Percentiles rank a stretch among this genome's conserved stretches.
Conservation (phyloP, 805 yeast genomes). For the Hanseniaspora lindneri region DNA sequence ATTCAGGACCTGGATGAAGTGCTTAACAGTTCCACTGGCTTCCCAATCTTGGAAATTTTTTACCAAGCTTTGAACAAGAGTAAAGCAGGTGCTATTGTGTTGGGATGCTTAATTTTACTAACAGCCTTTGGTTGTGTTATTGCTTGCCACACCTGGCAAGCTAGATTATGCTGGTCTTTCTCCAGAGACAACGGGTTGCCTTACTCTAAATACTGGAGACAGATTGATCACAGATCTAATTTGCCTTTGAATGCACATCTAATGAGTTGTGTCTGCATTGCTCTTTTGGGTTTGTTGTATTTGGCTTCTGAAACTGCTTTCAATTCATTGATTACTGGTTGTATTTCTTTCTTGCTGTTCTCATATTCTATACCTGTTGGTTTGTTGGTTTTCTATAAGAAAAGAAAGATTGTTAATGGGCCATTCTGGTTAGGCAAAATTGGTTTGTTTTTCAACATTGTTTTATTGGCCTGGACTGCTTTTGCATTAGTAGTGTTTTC, state of each 20-base stretch:
- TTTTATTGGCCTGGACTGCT: conserved; percentile 44
- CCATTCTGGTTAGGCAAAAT: conserved; percentile 55
- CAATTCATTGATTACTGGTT: conserved; percentile 52
- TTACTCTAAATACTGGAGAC: conserved; percentile 42
- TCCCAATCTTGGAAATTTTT: conserved; percentile 55
- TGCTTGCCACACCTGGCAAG: conserved; percentile 61
- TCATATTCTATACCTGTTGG: conserved; percentile 49
- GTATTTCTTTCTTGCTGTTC: conserved; percentile 48
- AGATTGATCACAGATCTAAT: conserved; percentile 41
- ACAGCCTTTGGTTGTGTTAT: conserved; percentile 54
- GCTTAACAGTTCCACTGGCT: conserved; percentile 41
- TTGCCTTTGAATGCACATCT: conserved; percentile 54
- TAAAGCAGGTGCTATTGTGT: conserved; percentile 46
- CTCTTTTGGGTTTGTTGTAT: conserved; percentile 47
- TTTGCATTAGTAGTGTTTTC: conserved; percentile 52
- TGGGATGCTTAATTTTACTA: conserved; percentile 41
- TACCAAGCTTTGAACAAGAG: conserved; percentile 41
- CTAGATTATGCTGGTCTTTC: conserved; percentile 61
- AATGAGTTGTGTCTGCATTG: conserved; percentile 42
- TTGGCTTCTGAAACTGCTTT: conserved; percentile 59
- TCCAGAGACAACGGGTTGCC: conserved; percentile 62
- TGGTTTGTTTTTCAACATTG: conserved; percentile 41
- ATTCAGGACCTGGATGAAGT: conserved; percentile 43
- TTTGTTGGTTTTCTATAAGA: conserved; percentile 34
- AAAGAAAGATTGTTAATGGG: conserved; percentile 40